phyloP scores from a whole-genome alignment of 2,329 filamentous ascomycete species.

The Aspergillus oerlinghausenensis region DNA sequence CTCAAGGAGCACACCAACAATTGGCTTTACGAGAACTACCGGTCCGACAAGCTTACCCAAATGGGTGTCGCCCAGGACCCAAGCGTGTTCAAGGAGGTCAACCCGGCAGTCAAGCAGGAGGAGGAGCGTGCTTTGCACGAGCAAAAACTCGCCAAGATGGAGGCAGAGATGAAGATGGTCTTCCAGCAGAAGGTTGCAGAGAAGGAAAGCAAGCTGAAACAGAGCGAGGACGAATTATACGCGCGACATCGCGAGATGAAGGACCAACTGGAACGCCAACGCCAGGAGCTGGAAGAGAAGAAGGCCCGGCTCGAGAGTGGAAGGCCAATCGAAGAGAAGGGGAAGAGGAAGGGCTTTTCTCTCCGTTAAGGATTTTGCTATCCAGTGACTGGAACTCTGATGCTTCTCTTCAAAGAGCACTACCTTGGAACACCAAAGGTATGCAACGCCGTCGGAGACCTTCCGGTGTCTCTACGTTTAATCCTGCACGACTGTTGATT shows the following conservation, averaged over 20 bases:
- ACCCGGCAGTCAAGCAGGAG: constrained; percentile 99
- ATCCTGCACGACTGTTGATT: constrained; percentile 25
- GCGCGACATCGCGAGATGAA: constrained; percentile 99
- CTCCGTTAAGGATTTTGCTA: constrained; percentile 64
- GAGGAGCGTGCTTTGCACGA: constrained; percentile 97
- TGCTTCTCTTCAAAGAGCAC: constrained; percentile 9
- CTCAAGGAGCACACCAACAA: constrained; percentile 99
- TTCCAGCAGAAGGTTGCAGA: constrained; percentile 99
- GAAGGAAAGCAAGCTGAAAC: constrained; percentile 99
- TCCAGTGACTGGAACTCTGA: constrained; percentile 9
- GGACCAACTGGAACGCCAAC: constrained; percentile 95
- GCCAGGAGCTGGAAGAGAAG: constrained; percentile 95
- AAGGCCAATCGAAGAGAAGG: constrained; percentile 92
- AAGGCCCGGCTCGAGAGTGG: constrained; percentile 93
- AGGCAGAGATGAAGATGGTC: constrained; percentile 99
- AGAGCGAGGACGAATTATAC: constrained; percentile 98
- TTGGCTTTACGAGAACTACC: constrained; percentile 97
- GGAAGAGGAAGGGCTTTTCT: constrained; percentile 99
- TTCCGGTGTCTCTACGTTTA: constrained; percentile 19
- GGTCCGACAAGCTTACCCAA: constrained; percentile 95
- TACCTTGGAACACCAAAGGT: constrained; percentile 16
- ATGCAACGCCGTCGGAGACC: constrained; percentile 18
- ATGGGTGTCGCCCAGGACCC: constrained; percentile 99
- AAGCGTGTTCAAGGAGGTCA: constrained; percentile 99
- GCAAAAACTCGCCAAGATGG: constrained; percentile 99